Evolutionary conservation across 148 eudicot species (phyloP).

Genomic region (Fagopyrum tataricum): DNA sequence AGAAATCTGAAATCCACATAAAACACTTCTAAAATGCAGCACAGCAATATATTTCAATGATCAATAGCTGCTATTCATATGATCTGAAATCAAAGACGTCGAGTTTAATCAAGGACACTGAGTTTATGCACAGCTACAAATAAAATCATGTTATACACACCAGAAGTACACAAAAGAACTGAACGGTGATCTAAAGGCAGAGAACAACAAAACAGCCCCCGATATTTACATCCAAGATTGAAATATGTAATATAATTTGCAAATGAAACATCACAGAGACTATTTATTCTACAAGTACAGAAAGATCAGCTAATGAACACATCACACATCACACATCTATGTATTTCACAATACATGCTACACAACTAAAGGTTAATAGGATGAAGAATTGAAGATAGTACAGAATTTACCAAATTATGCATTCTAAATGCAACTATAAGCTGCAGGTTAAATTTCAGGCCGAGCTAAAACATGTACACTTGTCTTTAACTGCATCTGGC

Average conservation of each 20-base stretch:
- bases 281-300: slow-evolving; percentile 9
- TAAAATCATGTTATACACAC: not conserved
- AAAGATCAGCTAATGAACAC: slow-evolving; percentile 4
- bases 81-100: not conserved
- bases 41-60: not conserved
- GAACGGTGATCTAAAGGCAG: not conserved
- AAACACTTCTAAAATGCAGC: slow-evolving; percentile 1
- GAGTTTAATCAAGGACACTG: not conserved
- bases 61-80: not conserved
- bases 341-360: not conserved
- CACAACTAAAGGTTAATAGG: slow-evolving; percentile 5
- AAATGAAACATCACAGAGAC: not conserved
- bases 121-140: not conserved
- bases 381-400: slow-evolving; percentile 7
- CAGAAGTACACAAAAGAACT: not conserved
- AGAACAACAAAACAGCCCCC: not conserved
- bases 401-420: not conserved
- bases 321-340: not conserved
- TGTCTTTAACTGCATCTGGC: slow-evolving; percentile 76
- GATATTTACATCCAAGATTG: not conserved
- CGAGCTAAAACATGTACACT: slow-evolving; percentile 51
- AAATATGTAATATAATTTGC: not conserved
- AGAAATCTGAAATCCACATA: not conserved
- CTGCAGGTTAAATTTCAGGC: slow-evolving; percentile 1
- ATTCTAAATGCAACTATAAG: slow-evolving; percentile 3